Evolutionary conservation across 75 land plant species (phyloP).

Genomic region (Sequoia sempervirens): DNA sequence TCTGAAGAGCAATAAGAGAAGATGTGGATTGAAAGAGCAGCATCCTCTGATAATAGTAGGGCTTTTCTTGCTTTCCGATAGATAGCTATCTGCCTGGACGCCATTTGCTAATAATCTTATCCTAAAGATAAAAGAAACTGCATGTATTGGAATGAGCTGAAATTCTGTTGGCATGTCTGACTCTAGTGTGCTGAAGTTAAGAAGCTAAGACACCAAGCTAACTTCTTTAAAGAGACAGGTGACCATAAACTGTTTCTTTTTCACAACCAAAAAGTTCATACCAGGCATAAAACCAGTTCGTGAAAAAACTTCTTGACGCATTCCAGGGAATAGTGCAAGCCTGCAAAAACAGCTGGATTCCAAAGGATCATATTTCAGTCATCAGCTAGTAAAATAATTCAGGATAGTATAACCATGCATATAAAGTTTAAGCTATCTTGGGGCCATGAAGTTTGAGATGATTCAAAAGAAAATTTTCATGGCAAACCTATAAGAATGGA

Average conservation of each 20-base stretch:
- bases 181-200: background rate
- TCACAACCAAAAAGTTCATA: background rate
- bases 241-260: background rate
- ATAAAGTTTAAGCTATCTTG: background rate
- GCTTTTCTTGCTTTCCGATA: background rate
- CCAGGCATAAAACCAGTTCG: background rate
- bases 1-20: background rate
- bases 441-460: background rate
- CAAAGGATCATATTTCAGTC: background rate
- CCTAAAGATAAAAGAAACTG: background rate
- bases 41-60: background rate
- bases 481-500: background rate
- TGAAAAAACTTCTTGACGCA: background rate
- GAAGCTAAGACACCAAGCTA: background rate
- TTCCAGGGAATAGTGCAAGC: background rate
- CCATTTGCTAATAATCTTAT: conserved; percentile 4
- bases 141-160: background rate
- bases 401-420: background rate
- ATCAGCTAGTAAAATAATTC: background rate
- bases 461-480: background rate
- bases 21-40: background rate
- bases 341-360: background rate
- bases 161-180: conserved; percentile 1
- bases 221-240: background rate
- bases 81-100: background rate